phyloP scores from a whole-genome alignment of 2,329 filamentous ascomycete species.

The Daldinia sp. region DNA sequence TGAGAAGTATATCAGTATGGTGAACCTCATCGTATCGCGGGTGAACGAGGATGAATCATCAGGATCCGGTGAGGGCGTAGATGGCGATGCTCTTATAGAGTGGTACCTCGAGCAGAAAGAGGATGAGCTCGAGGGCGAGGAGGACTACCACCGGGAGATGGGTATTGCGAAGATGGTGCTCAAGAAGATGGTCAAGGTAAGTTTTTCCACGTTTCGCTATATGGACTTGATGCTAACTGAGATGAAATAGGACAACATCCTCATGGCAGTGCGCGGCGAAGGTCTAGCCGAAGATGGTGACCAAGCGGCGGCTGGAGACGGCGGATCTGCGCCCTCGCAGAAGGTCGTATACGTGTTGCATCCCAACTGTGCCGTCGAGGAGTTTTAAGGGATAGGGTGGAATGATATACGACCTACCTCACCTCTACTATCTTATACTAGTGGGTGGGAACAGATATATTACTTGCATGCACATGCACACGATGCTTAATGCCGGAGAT shows the following conservation, averaged over 20 bases:
- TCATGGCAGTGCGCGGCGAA: slow-evolving; percentile 78
- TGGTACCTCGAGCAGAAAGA: slow-evolving; percentile 97
- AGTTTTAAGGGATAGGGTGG: slow-evolving; percentile 44
- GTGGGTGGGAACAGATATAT: neutral
- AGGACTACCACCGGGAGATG: slow-evolving; percentile 77
- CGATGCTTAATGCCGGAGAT: neutral
- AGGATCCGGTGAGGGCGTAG: slow-evolving; percentile 79
- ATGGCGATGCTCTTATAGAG: slow-evolving; percentile 79
- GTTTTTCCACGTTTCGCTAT: slow-evolving; percentile 42
- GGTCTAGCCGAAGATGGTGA: slow-evolving; percentile 60
- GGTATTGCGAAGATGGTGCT: slow-evolving; percentile 70
- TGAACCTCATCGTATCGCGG: slow-evolving; percentile 83
- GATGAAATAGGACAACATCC: slow-evolving; percentile 76
- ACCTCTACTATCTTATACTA: neutral
- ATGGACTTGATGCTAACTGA: slow-evolving; percentile 3
- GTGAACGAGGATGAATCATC: slow-evolving; percentile 83
- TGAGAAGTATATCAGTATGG: slow-evolving; percentile 91
- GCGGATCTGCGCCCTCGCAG: slow-evolving; percentile 53
- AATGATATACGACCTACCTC: neutral
- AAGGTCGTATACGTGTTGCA: slow-evolving; percentile 86
- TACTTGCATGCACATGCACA: neutral
- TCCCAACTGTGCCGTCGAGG: slow-evolving; percentile 89
- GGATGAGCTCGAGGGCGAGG: slow-evolving; percentile 79
- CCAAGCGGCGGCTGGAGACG: slow-evolving; percentile 52
- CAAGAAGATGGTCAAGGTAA: slow-evolving; percentile 94